Evolutionary conservation across 441 rosid species (phyloP).

Genomic region (Arabidopsis hybrid): DNA sequence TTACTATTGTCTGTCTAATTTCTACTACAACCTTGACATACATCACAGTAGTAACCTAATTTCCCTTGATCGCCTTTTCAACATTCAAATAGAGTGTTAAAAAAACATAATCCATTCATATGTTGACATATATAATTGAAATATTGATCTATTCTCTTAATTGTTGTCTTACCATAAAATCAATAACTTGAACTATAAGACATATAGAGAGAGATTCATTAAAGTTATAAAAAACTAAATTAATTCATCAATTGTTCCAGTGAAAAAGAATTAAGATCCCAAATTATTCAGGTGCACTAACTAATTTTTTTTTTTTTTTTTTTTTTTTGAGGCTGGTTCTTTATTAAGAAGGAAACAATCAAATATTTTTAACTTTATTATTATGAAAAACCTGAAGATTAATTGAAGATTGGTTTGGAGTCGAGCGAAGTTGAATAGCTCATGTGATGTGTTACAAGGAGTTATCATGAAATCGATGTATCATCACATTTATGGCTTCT

Average conservation of each 20-base stretch:
- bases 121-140: neutral
- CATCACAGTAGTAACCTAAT: too few species aligned
- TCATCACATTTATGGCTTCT: slow-evolving; percentile 37
- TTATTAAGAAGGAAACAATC: neutral
- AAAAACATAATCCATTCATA: neutral
- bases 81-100: neutral
- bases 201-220: neutral
- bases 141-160: neutral
- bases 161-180: neutral
- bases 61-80: too few species aligned
- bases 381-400: neutral
- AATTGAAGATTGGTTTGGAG: slow-evolving; percentile 22
- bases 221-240: neutral
- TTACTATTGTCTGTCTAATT: too few species aligned
- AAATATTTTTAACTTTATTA: neutral
- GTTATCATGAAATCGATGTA: slow-evolving; percentile 39
- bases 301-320: neutral
- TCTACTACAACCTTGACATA: too few species aligned
- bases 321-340: slow-evolving; percentile 2
- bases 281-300: slow-evolving; percentile 15
- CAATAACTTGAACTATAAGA: neutral
- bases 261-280: neutral
- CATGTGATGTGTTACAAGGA: slow-evolving; percentile 43
- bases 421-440: slow-evolving; percentile 24
- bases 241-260: neutral